Evolutionary conservation across 1,139 yeast genomes (phyloP).

Genomic region (Kurtzmaniella natalensis): DNA sequence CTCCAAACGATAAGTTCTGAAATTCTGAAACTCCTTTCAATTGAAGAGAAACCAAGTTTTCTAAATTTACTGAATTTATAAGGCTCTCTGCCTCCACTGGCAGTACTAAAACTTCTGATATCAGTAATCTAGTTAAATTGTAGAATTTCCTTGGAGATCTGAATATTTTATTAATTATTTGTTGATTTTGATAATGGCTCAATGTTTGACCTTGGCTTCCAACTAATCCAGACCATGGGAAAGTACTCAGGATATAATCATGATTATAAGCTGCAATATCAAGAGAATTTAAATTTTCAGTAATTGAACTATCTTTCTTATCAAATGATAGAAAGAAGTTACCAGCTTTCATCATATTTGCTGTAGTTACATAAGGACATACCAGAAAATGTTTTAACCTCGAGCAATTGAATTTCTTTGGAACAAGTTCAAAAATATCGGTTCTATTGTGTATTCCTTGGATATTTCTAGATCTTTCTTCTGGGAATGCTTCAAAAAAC

Average conservation of each 20-base stretch:
- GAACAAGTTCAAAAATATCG: neutral
- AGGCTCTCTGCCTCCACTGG: slow-evolving; percentile 22
- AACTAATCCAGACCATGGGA: neutral
- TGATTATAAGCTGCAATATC: neutral
- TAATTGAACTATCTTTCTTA: neutral
- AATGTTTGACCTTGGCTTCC: slow-evolving; percentile 1
- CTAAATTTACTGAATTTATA: slow-evolving; percentile 17
- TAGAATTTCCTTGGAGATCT: slow-evolving; percentile 11
- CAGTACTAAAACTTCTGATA: slow-evolving; percentile 24
- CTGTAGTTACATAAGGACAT: neutral
- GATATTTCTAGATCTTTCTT: neutral
- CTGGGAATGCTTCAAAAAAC: slow-evolving; percentile 1
- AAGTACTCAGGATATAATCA: neutral
- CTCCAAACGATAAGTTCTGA: slow-evolving; percentile 8
- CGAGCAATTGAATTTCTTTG: slow-evolving; percentile 16
- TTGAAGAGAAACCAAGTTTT: slow-evolving; percentile 18
- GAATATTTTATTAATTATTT: slow-evolving; percentile 13
- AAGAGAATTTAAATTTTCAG: neutral
- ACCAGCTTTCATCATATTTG: slow-evolving; percentile 1
- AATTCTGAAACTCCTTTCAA: slow-evolving; percentile 28
- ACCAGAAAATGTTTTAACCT: slow-evolving; percentile 21
- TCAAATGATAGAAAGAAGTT: neutral
- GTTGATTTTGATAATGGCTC: slow-evolving; percentile 8
- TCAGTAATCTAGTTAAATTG: slow-evolving; percentile 19
- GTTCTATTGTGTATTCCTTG: neutral